Percentiles rank a stretch among this genome's conserved stretches.
Evolutionary conservation across 2,329 filamentous ascomycete species (phyloP).

Genomic region (Paraphoma chrysanthemicola): DNA sequence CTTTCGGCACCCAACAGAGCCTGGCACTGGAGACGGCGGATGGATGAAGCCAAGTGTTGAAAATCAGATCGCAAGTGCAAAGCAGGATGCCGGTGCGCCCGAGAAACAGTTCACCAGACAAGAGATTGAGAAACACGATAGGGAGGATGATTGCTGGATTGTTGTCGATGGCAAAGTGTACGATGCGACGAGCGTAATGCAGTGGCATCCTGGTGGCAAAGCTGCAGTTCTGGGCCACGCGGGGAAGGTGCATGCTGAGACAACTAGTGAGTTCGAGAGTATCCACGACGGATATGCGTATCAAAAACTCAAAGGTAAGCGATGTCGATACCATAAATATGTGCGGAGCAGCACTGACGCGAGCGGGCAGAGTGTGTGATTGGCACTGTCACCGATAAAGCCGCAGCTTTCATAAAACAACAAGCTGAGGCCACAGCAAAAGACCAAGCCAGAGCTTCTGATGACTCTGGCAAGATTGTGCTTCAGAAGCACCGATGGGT

Average conservation of each 20-base stretch:
- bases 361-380: slow-evolving; percentile 56
- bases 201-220: slow-evolving; percentile 65
- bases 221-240: slow-evolving; percentile 58
- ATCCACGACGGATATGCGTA: slow-evolving; percentile 61
- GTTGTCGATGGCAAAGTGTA: slow-evolving; percentile 70
- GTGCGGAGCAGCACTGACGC: not conserved
- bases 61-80: slow-evolving; percentile 53
- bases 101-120: slow-evolving; percentile 61
- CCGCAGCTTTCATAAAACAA: slow-evolving; percentile 55
- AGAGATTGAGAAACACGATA: slow-evolving; percentile 56
- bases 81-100: slow-evolving; percentile 54
- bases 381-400: slow-evolving; percentile 59
- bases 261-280: slow-evolving; percentile 57
- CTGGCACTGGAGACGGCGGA: slow-evolving; percentile 11
- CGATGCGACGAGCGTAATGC: slow-evolving; percentile 68
- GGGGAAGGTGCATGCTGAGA: slow-evolving; percentile 58
- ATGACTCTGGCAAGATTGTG: slow-evolving; percentile 40
- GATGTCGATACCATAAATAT: not conserved
- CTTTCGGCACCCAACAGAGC: slow-evolving; percentile 15
- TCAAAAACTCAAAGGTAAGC: slow-evolving; percentile 54
- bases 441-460: slow-evolving; percentile 39
- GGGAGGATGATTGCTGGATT: slow-evolving; percentile 60
- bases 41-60: slow-evolving; percentile 58
- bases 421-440: slow-evolving; percentile 52
- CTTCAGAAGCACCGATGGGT: slow-evolving; percentile 57